These are phyloP conservation scores for Francoa sonchifolia DNA, from an alignment of 441 rosid species.

Conservation along the genomic window DNA sequence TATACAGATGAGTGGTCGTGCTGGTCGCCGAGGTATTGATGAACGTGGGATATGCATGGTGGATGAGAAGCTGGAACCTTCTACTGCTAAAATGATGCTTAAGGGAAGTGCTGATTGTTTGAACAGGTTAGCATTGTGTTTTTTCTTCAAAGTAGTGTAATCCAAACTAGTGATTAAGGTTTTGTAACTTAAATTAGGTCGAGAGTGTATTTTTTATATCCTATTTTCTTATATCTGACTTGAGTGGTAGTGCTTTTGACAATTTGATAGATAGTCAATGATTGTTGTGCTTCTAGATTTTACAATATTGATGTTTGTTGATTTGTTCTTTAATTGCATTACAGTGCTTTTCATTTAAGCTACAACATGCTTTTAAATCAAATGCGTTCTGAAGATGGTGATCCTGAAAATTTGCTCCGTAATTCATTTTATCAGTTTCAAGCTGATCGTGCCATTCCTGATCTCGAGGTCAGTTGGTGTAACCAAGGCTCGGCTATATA, in stretches of 20 bases:
- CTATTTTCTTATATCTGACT: too few relatives aligned
- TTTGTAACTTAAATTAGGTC: too few relatives aligned
- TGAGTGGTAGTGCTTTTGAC: too few relatives aligned
- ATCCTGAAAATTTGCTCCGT: constrained; percentile 93
- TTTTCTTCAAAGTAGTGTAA: constrained; percentile 1
- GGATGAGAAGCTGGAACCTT: constrained; percentile 93
- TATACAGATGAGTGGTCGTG: constrained; percentile 99
- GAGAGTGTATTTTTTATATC: too few relatives aligned
- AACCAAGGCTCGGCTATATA: neutral
- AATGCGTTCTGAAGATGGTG: constrained; percentile 83
- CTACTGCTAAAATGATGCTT: constrained; percentile 88
- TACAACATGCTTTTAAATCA: constrained; percentile 98
- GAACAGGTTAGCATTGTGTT: constrained; percentile 54
- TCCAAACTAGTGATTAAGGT: neutral
- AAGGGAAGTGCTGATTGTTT: constrained; percentile 94
- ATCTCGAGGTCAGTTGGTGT: constrained; percentile 58
- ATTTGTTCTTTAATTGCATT: constrained; percentile 13
- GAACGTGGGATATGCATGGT: constrained; percentile 91
- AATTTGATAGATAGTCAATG: too few relatives aligned
- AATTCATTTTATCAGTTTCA: constrained; percentile 97
- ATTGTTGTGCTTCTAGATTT: constrained; percentile 4
- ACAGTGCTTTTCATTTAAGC: constrained; percentile 94
- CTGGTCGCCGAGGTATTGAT: constrained; percentile 99
- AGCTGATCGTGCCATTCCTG: constrained; percentile 89
- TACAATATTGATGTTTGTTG: constrained; percentile 6